These are phyloP conservation scores for Aeminium ludgeri DNA, from an alignment of 495 filamentous ascomycete genomes.

Conservation along the genomic window DNA sequence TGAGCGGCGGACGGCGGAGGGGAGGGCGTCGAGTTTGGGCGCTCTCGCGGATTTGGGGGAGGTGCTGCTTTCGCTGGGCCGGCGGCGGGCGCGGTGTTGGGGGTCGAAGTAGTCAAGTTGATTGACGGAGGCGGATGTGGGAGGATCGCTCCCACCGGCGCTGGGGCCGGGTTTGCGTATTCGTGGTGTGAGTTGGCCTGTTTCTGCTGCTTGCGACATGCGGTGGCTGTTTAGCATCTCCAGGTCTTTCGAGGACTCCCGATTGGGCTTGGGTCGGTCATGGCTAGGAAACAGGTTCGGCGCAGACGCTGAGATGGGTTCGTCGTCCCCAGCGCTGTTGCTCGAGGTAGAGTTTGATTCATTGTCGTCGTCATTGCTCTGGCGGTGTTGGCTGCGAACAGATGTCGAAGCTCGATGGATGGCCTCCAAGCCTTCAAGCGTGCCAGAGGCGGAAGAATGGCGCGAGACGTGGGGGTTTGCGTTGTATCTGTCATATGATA, in stretches of 20 bases:
- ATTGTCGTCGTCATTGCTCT: neutral
- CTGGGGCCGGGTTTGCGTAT: conserved; percentile 17
- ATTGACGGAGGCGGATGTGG: conserved; percentile 8
- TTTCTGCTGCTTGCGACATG: conserved; percentile 31
- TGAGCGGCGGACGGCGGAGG: conserved; percentile 5
- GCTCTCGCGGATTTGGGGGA: conserved; percentile 4
- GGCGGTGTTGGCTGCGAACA: neutral
- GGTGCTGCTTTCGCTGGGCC: neutral
- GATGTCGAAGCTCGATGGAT: conserved; percentile 13
- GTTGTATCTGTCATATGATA: conserved; percentile 13
- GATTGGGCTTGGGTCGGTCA: neutral
- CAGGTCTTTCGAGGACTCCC: conserved; percentile 16
- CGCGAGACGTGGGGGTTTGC: conserved; percentile 7
- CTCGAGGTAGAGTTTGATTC: conserved; percentile 3
- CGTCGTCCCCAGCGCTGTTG: conserved; percentile 4
- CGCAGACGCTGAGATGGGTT: conserved; percentile 10
- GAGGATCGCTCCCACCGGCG: conserved; percentile 15
- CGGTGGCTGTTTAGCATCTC: conserved; percentile 27
- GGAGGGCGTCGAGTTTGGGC: conserved; percentile 10
- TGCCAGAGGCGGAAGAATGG: conserved; percentile 15
- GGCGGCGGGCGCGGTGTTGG: conserved; percentile 5
- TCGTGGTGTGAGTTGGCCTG: conserved; percentile 29
- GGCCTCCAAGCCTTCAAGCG: conserved; percentile 17
- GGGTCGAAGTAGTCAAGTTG: conserved; percentile 20
- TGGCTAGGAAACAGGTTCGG: conserved; percentile 7